Evolutionary conservation across 106 monocot genomes (phyloP), one percentile per base, ranked within the genome.

Genomic region (Dendrobium catenatum): DNA sequence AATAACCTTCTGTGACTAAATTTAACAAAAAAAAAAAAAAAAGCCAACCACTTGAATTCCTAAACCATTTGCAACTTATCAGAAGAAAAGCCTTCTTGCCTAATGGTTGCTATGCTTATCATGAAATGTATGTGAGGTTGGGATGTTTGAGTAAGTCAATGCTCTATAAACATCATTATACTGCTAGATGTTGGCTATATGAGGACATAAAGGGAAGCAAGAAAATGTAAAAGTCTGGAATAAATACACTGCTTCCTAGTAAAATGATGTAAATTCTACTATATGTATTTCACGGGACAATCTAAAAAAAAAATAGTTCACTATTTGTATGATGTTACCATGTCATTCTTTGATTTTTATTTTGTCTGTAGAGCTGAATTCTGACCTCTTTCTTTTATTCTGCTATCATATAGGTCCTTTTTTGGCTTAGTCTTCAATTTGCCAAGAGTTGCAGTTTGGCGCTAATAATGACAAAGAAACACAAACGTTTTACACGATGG

Each of bases 391-490:
- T 37, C 72, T 51, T 13, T 72, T 72, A 10, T 40, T 72, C 3
- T 29, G 37, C 1, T 72, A 40, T 72, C 44, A 16, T 31, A 16
- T 4, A 20, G n/a, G 11, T 74, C 18, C 19, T n/a, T 42, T 43
- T 6, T 74, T 74, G 43, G 44, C 31, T 74, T 7, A 74, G 4
- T 44, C 8, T 64, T 9, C 5, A 42, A 42, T 42, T 74, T 44
- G 17, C 7, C 6, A 20, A 41, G 19, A 44, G 43, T 74, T 74
- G 7, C 66, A 68, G 31, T 64, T 77, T 41, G 29, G 70, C 31
- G 31, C 27, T 47, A 29, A 80, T 72, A 41, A 91, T 95, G 93
- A 84, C 85, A 19, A 93, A 91, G 79, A 90, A 76, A 81, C 41
- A 73, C 27, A 87, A 80, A 56, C 70, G 43, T 40, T 20, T n/a